A percentile compares a stretch with the other conserved stretches of the same genome.
Conservation (phyloP, 2,329 filamentous ascomycete species). For the Pseudocercospora ulei region DNA sequence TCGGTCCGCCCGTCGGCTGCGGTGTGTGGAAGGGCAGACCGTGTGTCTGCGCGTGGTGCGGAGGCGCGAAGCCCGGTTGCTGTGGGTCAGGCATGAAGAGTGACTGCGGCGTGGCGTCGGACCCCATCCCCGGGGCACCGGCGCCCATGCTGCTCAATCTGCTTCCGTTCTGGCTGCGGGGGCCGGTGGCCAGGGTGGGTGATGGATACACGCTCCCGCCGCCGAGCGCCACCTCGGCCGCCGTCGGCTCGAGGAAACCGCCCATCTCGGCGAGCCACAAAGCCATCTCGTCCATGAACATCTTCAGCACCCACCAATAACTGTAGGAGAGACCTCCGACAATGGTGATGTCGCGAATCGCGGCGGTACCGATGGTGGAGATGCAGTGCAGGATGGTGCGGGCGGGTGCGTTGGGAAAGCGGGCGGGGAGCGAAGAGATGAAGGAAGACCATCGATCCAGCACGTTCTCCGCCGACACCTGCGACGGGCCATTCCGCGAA, state of each 20-base stretch:
- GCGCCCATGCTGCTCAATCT: conserved; percentile 32
- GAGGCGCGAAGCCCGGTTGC: conserved; percentile 17
- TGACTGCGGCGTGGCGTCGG: conserved; percentile 16
- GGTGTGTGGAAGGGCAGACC: conserved; percentile 16
- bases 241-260: conserved; percentile 59
- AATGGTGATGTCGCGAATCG: conserved; percentile 72
- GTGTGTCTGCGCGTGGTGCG: conserved; percentile 18
- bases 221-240: conserved; percentile 9
- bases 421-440: conserved; percentile 55
- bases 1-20: conserved; percentile 7
- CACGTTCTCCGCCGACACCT: conserved; percentile 50
- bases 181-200: conserved; percentile 25
- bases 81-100: conserved; percentile 22
- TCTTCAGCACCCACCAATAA: conserved; percentile 93
- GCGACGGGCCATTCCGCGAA: conserved; percentile 26
- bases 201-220: conserved; percentile 21
- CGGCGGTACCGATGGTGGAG: conserved; percentile 63
- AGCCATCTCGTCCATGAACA: conserved; percentile 91
- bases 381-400: conserved; percentile 67
- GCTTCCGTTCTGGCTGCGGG: conserved; percentile 27
- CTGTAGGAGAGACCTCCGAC: conserved; percentile 69
- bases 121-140: conserved; percentile 18
- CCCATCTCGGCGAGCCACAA: conserved; percentile 81
- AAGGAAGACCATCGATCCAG: conserved; percentile 71
- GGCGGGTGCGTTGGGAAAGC: conserved; percentile 64